Base-by-base conservation (phyloP, 2,329 filamentous ascomycete species). In the Plenodomus lindquistii region DNA sequence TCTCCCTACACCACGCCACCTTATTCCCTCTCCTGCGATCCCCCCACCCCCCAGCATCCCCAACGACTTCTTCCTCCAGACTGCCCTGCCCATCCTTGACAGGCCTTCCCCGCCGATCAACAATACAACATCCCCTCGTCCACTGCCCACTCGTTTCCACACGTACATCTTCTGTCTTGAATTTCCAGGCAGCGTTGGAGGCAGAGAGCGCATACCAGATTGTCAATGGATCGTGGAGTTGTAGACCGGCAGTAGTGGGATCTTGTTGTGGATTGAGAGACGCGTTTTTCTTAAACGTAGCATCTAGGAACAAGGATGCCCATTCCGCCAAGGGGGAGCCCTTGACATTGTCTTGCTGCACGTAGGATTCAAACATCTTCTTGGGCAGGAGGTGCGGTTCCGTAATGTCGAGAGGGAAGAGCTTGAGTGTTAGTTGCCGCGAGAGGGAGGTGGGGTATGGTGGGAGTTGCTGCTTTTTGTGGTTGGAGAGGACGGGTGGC, bases 61-160 rank as follows among this genome's bases (percentile, higher is more conserved):
- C 88, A 0, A 85, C 79, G 22, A 85, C 79, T 42, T 79, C 72
- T 18, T 62, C 71, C 7, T 65, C 59, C 50, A 64, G 44, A 54
- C 49, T 67, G 13, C 61, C 65, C 37, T 58, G 48, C 21, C 67
- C 65, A 46, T 65, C 55, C 5, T 77, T 78, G 65, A 84, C 83
- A 54, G 75, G 77, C 44, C 84, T 75, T 31, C 75, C 73, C 37
- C 94, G 81, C 29, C 85, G 80, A 77, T 99, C 94, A 35, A 91
- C 78, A 24, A 97, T 81, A 66, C 91, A 92, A 86, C 94, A 92
- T 1, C 94, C 93, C 47, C 90, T 81, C 38, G 92, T 96, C 94
- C 94, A 99, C 76, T 97, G 94, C 1, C 93, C 94, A 2, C 83
- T 77, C 0, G 91, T 95, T 75, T 99, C 94, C 35, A 99, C 79